Evolutionary conservation across 495 filamentous ascomycete genomes (phyloP).

Genomic region (Tuber brumale): DNA sequence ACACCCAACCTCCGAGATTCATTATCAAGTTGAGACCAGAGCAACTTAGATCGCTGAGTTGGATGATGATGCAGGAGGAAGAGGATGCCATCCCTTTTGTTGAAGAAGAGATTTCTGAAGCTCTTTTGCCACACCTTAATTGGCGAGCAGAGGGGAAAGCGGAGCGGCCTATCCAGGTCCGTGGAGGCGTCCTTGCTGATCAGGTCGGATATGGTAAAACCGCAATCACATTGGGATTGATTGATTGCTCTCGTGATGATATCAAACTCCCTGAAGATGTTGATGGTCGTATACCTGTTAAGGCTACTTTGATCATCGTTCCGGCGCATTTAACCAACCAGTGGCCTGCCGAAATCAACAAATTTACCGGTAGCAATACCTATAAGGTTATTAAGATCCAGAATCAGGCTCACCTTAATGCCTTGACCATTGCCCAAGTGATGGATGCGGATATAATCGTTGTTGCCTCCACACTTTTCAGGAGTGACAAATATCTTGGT

Average conservation of each 20-base stretch:
- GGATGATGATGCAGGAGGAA: constrained; percentile 62
- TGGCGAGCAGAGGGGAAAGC: constrained; percentile 59
- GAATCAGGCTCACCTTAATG: constrained; percentile 40
- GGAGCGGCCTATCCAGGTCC: constrained; percentile 47
- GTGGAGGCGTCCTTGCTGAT: constrained; percentile 69
- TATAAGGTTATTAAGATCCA: constrained; percentile 49
- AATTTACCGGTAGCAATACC: constrained; percentile 50
- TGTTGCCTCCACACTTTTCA: constrained; percentile 49
- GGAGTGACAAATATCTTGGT: constrained; percentile 47
- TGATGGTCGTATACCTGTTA: constrained; percentile 48
- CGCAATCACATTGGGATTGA: constrained; percentile 60
- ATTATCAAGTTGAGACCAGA: constrained; percentile 47
- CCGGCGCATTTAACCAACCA: constrained; percentile 59
- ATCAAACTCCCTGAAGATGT: constrained; percentile 30
- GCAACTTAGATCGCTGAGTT: constrained; percentile 56
- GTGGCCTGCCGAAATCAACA: constrained; percentile 57
- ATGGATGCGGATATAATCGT: constrained; percentile 53
- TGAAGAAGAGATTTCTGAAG: constrained; percentile 66
- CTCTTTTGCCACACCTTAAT: constrained; percentile 51
- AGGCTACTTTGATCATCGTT: constrained; percentile 64
- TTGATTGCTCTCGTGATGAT: constrained; percentile 46
- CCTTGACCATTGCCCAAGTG: constrained; percentile 47
- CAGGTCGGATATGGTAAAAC: constrained; percentile 82
- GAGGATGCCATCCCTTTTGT: constrained; percentile 47
- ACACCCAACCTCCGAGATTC: constrained; percentile 46